Evolutionary conservation across 441 rosid species (phyloP), one percentile per base, ranked within the genome.

Genomic region (Erodium moschatum): DNA sequence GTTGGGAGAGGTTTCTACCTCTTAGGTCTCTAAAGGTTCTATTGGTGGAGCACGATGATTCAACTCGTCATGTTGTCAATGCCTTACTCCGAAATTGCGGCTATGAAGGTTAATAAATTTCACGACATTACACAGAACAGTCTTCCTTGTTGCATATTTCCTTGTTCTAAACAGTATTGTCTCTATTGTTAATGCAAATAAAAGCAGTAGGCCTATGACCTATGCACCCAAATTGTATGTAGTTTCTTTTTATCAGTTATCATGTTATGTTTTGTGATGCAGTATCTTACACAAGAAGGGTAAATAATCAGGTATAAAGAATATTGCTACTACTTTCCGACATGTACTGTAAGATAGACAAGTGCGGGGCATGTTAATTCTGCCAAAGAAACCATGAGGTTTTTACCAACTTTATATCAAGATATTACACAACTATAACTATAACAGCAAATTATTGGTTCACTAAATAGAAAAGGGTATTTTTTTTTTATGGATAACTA

Each of bases 21-120:
- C 66, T 81, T 65, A 76, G 89, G 75, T 79, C 92, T 0, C 83
- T 92, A 66, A 88, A 81, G 80, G 96, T 92, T 81, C 91, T 92
- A 72, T 81, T 92, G 16, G 97, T 88, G 62, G 98, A 88, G 80
- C 81, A 81, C 70, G 97, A 92, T 81, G 86, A 83, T 73, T 86
- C 90, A 0, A 90, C 98, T 4, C 89, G 96, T 18, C 91, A 88
- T 27, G 81, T 92, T 75, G 92, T 92, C 58, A 74, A 81, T 44
- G 97, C 96, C 4, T 74, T 92, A 66, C 87, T 90, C 58, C 87
- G 85, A 29, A 92, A 90, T 56, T 89, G 96, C 78, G 81, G 95
- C 67, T 92, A 89, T 67, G 90, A 89, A 83, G 96, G 96, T 92
- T 69, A 80, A 84, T 72, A 48, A 66, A 13, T 52, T 52, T 52